phyloP scores from a whole-genome alignment of 2,329 filamentous ascomycete species.

The Cladophialophora carrionii region DNA sequence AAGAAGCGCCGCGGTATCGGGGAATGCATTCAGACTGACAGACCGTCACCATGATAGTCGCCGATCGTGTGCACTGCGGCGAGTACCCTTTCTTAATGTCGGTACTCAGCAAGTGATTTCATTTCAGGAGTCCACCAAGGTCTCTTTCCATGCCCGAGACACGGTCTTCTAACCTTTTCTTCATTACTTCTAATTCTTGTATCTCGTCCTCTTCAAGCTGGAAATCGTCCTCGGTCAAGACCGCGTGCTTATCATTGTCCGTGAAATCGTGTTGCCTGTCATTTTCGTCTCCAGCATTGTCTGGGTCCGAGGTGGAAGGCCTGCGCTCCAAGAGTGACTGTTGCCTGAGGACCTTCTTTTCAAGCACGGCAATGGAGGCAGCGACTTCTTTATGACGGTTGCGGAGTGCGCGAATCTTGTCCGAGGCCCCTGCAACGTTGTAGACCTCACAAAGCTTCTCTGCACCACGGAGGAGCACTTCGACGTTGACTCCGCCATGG shows the following conservation, averaged over 20 bases:
- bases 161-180: constrained; percentile 63
- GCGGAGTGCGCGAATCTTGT: constrained; percentile 74
- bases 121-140: constrained; percentile 63
- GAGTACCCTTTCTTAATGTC: not conserved
- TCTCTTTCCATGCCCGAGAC: constrained; percentile 71
- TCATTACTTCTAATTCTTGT: constrained; percentile 64
- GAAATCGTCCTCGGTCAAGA: constrained; percentile 49
- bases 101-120: not conserved
- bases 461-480: constrained; percentile 79
- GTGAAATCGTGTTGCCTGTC: constrained; percentile 42
- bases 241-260: constrained; percentile 31
- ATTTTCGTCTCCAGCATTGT: constrained; percentile 58
- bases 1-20: not conserved
- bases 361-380: constrained; percentile 77
- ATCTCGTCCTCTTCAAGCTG: constrained; percentile 58
- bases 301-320: constrained; percentile 64
- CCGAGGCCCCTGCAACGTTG: constrained; percentile 74
- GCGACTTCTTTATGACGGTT: constrained; percentile 71
- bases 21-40: not conserved
- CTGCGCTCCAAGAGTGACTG: constrained; percentile 71
- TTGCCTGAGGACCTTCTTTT: constrained; percentile 77
- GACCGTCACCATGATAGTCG: not conserved
- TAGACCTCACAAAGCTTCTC: constrained; percentile 91
- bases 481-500: constrained; percentile 77
- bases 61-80: not conserved